phyloP scores from a whole-genome alignment of 2,329 filamentous ascomycete species.

The Fusarium denticulatum region DNA sequence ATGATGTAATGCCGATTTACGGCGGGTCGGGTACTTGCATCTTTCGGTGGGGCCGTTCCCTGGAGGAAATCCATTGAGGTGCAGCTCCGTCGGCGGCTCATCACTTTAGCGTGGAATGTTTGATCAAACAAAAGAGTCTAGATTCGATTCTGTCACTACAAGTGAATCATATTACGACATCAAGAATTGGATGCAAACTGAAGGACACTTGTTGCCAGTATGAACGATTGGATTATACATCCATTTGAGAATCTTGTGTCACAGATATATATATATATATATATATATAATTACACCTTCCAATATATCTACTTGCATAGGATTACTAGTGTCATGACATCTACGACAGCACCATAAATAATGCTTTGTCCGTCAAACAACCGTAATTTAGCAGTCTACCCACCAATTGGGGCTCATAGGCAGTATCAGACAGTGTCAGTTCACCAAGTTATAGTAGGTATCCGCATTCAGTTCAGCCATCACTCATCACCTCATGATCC shows the following conservation, averaged over 20 bases:
- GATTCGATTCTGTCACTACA: slow-evolving; percentile 1
- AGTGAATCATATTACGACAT: slow-evolving; percentile 17
- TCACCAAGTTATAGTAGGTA: background rate
- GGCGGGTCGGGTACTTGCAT: slow-evolving; percentile 9
- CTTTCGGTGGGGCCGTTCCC: slow-evolving; percentile 18
- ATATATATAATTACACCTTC: background rate
- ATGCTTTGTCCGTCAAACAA: background rate
- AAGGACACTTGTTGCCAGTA: background rate
- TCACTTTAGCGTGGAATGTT: slow-evolving; percentile 5
- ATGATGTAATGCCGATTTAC: slow-evolving; percentile 42
- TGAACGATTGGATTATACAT: too few relatives aligned
- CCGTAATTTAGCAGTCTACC: background rate
- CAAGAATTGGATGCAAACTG: background rate
- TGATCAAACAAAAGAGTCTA: slow-evolving; percentile 8
- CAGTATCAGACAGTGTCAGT: background rate
- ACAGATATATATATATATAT: too few relatives aligned
- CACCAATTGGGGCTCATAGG: background rate
- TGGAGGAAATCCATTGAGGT: slow-evolving; percentile 13
- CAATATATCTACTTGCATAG: background rate
- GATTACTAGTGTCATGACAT: background rate
- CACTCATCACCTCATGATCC: slow-evolving; percentile 21
- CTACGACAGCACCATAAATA: background rate
- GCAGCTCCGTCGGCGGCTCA: slow-evolving; percentile 28
- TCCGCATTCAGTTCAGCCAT: slow-evolving; percentile 17
- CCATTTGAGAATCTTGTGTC: too few relatives aligned